Evolutionary conservation across 2,329 filamentous ascomycete species (phyloP).

Genomic region (Calycina herbarum): DNA sequence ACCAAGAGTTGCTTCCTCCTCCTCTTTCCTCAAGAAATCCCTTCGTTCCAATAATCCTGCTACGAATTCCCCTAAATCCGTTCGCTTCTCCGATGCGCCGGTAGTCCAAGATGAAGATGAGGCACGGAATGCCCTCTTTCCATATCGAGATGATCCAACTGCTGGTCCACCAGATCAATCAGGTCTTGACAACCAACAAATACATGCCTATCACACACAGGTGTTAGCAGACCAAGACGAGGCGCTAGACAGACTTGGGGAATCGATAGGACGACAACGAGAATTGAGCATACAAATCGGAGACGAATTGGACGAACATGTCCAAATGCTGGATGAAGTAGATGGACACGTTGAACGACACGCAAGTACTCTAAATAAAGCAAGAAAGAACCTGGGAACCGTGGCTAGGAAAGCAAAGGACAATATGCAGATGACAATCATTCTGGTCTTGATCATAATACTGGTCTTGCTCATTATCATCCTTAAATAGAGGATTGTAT

Average conservation of each 20-base stretch:
- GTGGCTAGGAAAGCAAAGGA: slow-evolving; percentile 76
- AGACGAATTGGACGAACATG: slow-evolving; percentile 90
- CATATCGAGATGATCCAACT: slow-evolving; percentile 69
- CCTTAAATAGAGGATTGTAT: slow-evolving; percentile 49
- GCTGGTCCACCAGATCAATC: slow-evolving; percentile 37
- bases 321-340: slow-evolving; percentile 84
- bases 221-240: slow-evolving; percentile 89
- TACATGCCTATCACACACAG: slow-evolving; percentile 79
- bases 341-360: slow-evolving; percentile 83
- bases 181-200: slow-evolving; percentile 75
- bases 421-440: slow-evolving; percentile 79
- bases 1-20: slow-evolving; percentile 44
- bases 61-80: slow-evolving; percentile 61
- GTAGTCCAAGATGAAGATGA: slow-evolving; percentile 45
- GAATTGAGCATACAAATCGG: slow-evolving; percentile 95
- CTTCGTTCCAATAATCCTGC: slow-evolving; percentile 35
- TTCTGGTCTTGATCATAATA: slow-evolving; percentile 66
- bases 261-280: slow-evolving; percentile 82
- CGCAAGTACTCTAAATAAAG: slow-evolving; percentile 71
- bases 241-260: slow-evolving; percentile 85
- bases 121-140: slow-evolving; percentile 60
- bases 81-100: slow-evolving; percentile 77
- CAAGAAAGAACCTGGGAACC: slow-evolving; percentile 67
- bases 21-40: slow-evolving; percentile 41
- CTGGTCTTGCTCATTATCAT: slow-evolving; percentile 68